phyloP scores from a whole-genome alignment of 805 yeast species.

The Wickerhamiella bombiphila region DNA sequence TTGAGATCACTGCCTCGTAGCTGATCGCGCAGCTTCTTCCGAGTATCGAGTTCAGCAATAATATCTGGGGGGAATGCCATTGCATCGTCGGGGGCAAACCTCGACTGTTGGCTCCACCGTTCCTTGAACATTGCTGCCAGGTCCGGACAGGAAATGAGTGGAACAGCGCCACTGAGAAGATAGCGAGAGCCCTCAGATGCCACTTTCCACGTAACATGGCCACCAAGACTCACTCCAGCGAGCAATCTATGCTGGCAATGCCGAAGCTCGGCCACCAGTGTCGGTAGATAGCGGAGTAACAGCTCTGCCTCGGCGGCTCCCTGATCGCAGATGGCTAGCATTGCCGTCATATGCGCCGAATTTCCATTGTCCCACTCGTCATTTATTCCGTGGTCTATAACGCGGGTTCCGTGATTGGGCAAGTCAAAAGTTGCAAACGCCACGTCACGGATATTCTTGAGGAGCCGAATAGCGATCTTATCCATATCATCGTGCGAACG shows the following conservation, averaged over 20 bases:
- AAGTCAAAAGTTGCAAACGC: constrained; percentile 38
- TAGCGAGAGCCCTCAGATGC: constrained; percentile 27
- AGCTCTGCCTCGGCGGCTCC: constrained; percentile 31
- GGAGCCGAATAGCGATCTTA: constrained; percentile 24
- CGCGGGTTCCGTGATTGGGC: constrained; percentile 43
- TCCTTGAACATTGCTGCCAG: constrained; percentile 32
- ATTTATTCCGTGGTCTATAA: constrained; percentile 26
- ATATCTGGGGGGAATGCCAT: constrained; percentile 8
- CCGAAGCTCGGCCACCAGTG: constrained; percentile 22
- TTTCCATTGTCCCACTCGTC: constrained; percentile 36
- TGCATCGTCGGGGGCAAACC: constrained; percentile 7
- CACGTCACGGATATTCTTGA: constrained; percentile 10
- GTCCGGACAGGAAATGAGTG: constrained; percentile 38
- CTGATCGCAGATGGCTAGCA: constrained; percentile 36
- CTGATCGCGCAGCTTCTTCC: not conserved
- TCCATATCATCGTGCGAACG: constrained; percentile 28
- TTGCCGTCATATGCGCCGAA: constrained; percentile 35
- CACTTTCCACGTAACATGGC: constrained; percentile 37
- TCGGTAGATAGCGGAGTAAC: constrained; percentile 33
- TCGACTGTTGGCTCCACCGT: constrained; percentile 22
- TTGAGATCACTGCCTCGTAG: constrained; percentile 10
- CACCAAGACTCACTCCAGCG: constrained; percentile 43
- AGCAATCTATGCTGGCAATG: constrained; percentile 23
- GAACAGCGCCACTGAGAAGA: constrained; percentile 25
- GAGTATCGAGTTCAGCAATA: constrained; percentile 1